Evolutionary conservation across 2,329 filamentous ascomycete species (phyloP), one percentile per base, ranked within the genome.

Genomic region (Phyllosticta citrichinensis): DNA sequence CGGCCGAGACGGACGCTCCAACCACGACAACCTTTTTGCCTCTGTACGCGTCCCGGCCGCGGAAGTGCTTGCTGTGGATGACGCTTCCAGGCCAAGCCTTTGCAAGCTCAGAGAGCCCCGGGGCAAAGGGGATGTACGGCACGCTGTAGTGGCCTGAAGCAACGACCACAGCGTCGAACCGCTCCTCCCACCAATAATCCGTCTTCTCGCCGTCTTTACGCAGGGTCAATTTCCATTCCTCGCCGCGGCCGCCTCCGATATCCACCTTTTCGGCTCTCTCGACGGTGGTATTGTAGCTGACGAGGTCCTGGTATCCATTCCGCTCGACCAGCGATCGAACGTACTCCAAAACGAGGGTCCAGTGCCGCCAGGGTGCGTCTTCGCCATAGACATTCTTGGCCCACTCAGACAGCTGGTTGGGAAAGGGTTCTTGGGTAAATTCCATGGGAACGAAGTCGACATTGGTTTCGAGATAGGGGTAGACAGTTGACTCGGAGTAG

Each of bases 381-480:
- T 74, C 66, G 2, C 85, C 84, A 63, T 87, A 82, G 25, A 79
- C 67, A 24, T 72, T 64, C 57, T 80, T 72, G 19, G 76, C 77
- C 61, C 70, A 69, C 52, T 76, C 65, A 14, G 75, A 77, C 25
- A 73, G 69, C 52, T 75, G 69, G 0, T 69, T 68, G 0, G 82
- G 78, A 14, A 86, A 82, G 0, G 76, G 74, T 59, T 85, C 83
- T 63, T 83, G 76, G 0, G 78, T 80, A 68, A 82, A 88, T 17
- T 79, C 76, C 86, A 88, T 88, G 0, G 82, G 75, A 1, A 78
- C 67, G 5, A 76, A 75, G 63, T 82, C 79, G 52, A 88, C 81
- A 64, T 88, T 88, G 2, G 84, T 87, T 67, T 87, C 83, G n/a
- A 87, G 72, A 20, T 81, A 80, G 0, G 83, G 81, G 64, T 87